These are phyloP conservation scores for Tephrocybe sp. DNA, from an alignment of 768 basidiomycete genomes.

Conservation along the genomic window DNA sequence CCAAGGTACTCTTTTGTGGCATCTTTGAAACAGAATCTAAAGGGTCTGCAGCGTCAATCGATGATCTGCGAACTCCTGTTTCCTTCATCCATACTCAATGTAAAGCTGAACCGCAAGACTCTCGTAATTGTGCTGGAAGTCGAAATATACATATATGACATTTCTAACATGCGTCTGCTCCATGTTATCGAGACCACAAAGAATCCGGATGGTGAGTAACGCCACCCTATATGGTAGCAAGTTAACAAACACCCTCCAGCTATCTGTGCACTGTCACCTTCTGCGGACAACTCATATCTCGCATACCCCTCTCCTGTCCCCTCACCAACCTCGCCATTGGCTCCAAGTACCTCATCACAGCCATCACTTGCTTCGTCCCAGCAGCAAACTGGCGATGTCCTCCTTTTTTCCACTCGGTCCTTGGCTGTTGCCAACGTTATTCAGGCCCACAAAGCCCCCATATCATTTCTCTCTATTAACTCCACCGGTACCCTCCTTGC, in stretches of 20 bases:
- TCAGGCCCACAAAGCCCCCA: slow-evolving; percentile 93
- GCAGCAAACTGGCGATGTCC: slow-evolving; percentile 76
- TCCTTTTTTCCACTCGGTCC: slow-evolving; percentile 90
- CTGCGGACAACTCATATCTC: slow-evolving; percentile 88
- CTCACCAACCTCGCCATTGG: slow-evolving; percentile 63
- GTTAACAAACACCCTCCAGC: slow-evolving; percentile 44
- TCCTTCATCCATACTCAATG: slow-evolving; percentile 93
- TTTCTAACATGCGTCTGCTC: slow-evolving; percentile 94
- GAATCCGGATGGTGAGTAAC: slow-evolving; percentile 81
- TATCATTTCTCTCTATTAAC: slow-evolving; percentile 86
- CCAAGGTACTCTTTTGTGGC: slow-evolving; percentile 59
- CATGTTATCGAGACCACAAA: slow-evolving; percentile 97
- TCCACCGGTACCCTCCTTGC: slow-evolving; percentile 86
- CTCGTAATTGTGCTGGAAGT: slow-evolving; percentile 93
- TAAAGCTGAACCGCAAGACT: slow-evolving; percentile 96
- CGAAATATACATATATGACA: slow-evolving; percentile 99
- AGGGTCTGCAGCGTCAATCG: slow-evolving; percentile 71
- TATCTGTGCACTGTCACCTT: slow-evolving; percentile 92
- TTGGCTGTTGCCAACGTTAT: slow-evolving; percentile 93
- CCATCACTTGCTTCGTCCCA: slow-evolving; percentile 30
- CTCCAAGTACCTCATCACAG: slow-evolving; percentile 37
- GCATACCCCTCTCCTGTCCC: slow-evolving; percentile 96
- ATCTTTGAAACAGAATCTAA: background rate
- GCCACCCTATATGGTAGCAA: background rate
- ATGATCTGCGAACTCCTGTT: slow-evolving; percentile 99